Percentiles rank a stretch among this genome's conserved stretches.
Evolutionary conservation across 192 early-diverging fungal genomes (phyloP).

Genomic region (Spinellus fusiger): DNA sequence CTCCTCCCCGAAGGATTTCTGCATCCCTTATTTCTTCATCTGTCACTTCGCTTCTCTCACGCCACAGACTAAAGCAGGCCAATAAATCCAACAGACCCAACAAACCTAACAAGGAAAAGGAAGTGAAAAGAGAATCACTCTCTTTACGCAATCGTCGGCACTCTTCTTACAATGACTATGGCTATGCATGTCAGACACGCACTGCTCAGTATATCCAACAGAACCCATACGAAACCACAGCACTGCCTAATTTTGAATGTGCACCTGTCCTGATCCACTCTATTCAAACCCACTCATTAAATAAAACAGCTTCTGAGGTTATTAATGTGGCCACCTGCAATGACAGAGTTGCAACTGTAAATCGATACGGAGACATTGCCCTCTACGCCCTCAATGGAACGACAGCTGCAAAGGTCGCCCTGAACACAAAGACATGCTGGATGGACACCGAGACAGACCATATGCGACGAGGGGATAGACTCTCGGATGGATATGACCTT

Average conservation of each 20-base stretch:
- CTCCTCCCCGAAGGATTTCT: not conserved
- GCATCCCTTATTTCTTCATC: not conserved
- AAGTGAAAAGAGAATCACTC: not conserved
- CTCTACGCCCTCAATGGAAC: constrained; percentile 18
- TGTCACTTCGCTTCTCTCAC: constrained; percentile 6
- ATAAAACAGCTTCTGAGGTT: constrained; percentile 3
- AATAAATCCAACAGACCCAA: not conserved
- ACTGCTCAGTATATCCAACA: constrained; percentile 26
- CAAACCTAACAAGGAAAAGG: not conserved
- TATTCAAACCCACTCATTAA: constrained; percentile 14
- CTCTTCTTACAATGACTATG: constrained; percentile 33
- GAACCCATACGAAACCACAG: not conserved
- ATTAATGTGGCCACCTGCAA: constrained; percentile 13
- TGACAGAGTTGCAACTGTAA: constrained; percentile 17
- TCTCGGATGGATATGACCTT: constrained; percentile 31
- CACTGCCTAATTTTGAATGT: not conserved
- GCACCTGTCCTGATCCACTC: constrained; percentile 7
- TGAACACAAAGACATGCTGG: not conserved
- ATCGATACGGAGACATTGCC: constrained; percentile 27
- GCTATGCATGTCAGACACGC: constrained; percentile 24
- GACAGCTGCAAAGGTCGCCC: constrained; percentile 3
- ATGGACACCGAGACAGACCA: constrained; percentile 4
- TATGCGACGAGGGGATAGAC: constrained; percentile 19
- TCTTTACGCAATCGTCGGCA: constrained; percentile 14
- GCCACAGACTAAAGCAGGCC: constrained; percentile 1